A percentile compares a stretch with the other conserved stretches of the same genome.
phyloP scores from a whole-genome alignment of 179 eudicot species.

The Carnegiea gigantea region DNA sequence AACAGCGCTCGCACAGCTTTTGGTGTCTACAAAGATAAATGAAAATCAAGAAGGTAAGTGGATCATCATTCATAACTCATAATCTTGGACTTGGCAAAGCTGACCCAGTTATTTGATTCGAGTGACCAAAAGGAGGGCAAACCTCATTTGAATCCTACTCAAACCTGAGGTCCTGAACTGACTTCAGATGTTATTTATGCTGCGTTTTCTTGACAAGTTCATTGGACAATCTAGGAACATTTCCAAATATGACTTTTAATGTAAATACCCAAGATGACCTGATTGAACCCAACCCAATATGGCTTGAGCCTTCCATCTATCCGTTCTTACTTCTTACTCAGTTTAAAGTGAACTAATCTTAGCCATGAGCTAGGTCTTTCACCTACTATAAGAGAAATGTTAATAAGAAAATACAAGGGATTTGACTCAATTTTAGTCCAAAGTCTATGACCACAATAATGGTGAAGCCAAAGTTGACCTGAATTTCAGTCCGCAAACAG shows the following conservation, averaged over 20 bases:
- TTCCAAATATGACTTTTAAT: no score
- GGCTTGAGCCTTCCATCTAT: neutral
- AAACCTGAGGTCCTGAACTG: no score
- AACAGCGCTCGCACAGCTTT: conserved; percentile 47
- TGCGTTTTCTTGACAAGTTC: no score
- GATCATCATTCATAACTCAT: no score
- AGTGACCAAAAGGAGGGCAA: neutral
- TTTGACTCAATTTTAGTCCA: neutral
- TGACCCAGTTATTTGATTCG: neutral
- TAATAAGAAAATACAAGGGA: neutral
- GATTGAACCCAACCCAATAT: neutral
- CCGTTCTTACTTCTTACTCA: neutral
- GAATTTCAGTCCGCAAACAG: conserved; percentile 49
- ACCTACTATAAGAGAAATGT: neutral
- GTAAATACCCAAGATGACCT: neutral
- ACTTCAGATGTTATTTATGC: no score
- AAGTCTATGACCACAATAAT: neutral
- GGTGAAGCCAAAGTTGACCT: conserved; percentile 25
- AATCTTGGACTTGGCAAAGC: neutral
- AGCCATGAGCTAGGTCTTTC: neutral
- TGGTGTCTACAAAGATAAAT: conserved; percentile 34
- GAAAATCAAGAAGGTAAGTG: neutral
- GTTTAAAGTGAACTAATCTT: neutral
- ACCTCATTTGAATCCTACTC: no score
- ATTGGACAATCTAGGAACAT: no score